Conservation (phyloP, 371 early-diverging fungal genomes). For the Rhizopus stolonifer region DNA sequence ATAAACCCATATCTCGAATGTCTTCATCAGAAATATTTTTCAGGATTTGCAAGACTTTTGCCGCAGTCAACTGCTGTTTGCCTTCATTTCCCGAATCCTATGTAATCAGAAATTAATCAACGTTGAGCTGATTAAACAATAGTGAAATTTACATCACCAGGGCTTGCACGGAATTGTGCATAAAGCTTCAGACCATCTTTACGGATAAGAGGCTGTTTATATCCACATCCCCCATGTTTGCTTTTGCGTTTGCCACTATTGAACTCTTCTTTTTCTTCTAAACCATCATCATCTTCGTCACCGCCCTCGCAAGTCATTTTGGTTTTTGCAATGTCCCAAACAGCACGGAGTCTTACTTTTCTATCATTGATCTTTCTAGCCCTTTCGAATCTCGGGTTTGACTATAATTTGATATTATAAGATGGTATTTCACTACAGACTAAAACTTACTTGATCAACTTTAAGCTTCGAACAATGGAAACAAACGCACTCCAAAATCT, state of each 20-base stretch:
- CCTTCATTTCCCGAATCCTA: slow-evolving; percentile 64
- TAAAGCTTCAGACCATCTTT: slow-evolving; percentile 90
- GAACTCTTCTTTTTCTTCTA: slow-evolving; percentile 48
- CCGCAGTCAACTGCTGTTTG: slow-evolving; percentile 78
- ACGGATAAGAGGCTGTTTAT: slow-evolving; percentile 88
- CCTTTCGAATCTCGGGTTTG: slow-evolving; percentile 70
- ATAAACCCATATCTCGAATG: slow-evolving; percentile 88
- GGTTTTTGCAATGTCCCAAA: slow-evolving; percentile 93
- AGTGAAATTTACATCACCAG: slow-evolving; percentile 55
- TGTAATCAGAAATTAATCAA: background rate
- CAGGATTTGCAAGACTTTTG: slow-evolving; percentile 85
- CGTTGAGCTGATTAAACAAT: background rate
- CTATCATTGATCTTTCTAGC: slow-evolving; percentile 76
- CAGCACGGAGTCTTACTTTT: slow-evolving; percentile 77
- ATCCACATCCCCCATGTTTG: slow-evolving; percentile 91
- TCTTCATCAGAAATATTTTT: slow-evolving; percentile 93
- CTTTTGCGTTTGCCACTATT: slow-evolving; percentile 51
- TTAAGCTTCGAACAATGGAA: slow-evolving; percentile 97
- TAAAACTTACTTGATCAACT: slow-evolving; percentile 67
- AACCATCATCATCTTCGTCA: slow-evolving; percentile 61
- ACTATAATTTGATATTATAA: slow-evolving; percentile 30
- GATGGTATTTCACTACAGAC: background rate
- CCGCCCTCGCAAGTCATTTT: slow-evolving; percentile 91
- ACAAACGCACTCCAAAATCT: slow-evolving; percentile 99
- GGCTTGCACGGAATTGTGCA: slow-evolving; percentile 65